Percentiles rank a stretch among this genome's conserved stretches.
Conservation (phyloP, 1,139 yeast genomes). For the Suhomyces choctaworum region DNA sequence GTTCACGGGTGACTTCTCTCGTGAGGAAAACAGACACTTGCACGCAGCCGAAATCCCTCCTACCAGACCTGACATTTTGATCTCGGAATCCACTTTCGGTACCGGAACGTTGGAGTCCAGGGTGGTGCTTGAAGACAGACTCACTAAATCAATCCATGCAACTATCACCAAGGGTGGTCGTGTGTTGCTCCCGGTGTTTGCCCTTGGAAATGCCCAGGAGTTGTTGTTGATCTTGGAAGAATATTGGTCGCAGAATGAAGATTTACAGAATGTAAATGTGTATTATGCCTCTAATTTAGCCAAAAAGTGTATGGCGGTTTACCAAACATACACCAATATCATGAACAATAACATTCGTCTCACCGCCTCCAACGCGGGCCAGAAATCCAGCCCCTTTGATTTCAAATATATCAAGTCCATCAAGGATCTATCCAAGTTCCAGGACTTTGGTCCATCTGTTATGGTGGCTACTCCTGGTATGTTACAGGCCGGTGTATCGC, state of each 20-base stretch:
- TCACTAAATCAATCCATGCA: conserved; percentile 80
- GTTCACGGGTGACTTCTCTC: conserved; percentile 94
- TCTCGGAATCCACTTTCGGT: conserved; percentile 95
- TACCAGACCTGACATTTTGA: conserved; percentile 80
- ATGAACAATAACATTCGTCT: conserved; percentile 91
- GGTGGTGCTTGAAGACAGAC: conserved; percentile 74
- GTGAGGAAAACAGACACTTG: conserved; percentile 94
- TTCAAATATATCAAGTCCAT: conserved; percentile 84
- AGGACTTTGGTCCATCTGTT: conserved; percentile 94
- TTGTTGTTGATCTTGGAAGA: conserved; percentile 85
- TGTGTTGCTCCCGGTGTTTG: conserved; percentile 90
- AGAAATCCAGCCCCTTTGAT: conserved; percentile 73
- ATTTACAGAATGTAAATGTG: conserved; percentile 77
- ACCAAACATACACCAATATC: conserved; percentile 93
- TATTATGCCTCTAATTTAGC: conserved; percentile 94
- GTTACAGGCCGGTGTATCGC: conserved; percentile 93
- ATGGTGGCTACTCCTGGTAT: conserved; percentile 97
- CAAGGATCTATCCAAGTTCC: conserved; percentile 77
- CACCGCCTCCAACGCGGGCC: conserved; percentile 48
- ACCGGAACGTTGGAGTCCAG: conserved; percentile 97
- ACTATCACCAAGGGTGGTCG: conserved; percentile 89
- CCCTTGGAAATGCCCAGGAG: conserved; percentile 96
- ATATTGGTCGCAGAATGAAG: conserved; percentile 86
- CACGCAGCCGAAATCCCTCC: conserved; percentile 96
- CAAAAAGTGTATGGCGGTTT: conserved; percentile 94